phyloP scores from a whole-genome alignment of 805 yeast species.

The Torulaspora maleeae region DNA sequence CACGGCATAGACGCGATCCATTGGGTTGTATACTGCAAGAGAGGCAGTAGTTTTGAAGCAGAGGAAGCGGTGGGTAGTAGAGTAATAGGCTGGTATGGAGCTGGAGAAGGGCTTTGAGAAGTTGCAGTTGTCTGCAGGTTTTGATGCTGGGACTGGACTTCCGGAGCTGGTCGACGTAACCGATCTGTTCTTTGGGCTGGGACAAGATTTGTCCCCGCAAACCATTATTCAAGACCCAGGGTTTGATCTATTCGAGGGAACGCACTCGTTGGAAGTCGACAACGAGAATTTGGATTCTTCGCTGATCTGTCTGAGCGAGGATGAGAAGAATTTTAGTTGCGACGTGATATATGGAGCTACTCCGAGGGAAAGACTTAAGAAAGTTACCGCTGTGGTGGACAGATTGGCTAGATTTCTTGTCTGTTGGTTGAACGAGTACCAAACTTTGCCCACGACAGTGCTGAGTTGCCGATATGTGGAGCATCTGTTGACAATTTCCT shows the following conservation, averaged over 20 bases:
- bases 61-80: not conserved
- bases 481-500: constrained; percentile 44
- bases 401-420: constrained; percentile 50
- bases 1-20: not conserved
- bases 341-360: constrained; percentile 19
- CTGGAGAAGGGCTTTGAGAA: not conserved
- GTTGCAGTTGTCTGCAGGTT: not conserved
- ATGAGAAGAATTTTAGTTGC: constrained; percentile 47
- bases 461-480: constrained; percentile 73
- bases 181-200: constrained; percentile 40
- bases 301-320: constrained; percentile 43
- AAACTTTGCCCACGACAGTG: constrained; percentile 66
- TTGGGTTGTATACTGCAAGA: not conserved
- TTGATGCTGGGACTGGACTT: constrained; percentile 2
- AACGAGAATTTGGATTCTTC: constrained; percentile 77
- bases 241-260: constrained; percentile 74
- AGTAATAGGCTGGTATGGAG: not conserved
- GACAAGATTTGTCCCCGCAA: constrained; percentile 42
- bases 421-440: constrained; percentile 72
- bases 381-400: constrained; percentile 50
- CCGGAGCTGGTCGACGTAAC: constrained; percentile 51
- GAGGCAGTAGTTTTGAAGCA: not conserved
- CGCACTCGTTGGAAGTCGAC: constrained; percentile 78
- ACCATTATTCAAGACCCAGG: constrained; percentile 53
- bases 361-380: constrained; percentile 36